A percentile compares a stretch with the other conserved stretches of the same genome.
phyloP scores from a whole-genome alignment of 371 early-diverging fungal genomes.

The Mucor plumbeus region DNA sequence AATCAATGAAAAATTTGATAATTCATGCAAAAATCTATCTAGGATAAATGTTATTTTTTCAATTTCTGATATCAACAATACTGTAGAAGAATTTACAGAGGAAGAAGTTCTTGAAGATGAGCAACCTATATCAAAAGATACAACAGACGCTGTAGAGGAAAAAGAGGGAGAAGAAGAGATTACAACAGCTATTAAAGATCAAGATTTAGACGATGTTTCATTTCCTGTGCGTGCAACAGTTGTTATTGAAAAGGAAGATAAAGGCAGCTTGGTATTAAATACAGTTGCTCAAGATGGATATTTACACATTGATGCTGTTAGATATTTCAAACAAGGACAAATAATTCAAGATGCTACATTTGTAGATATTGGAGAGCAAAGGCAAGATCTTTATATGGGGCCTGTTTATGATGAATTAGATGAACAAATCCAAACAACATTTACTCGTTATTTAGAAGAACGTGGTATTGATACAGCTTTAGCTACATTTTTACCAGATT shows the following conservation, averaged over 20 bases:
- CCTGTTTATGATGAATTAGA: constrained; percentile 37
- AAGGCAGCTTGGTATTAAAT: constrained; percentile 72
- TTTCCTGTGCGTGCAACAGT: constrained; percentile 67
- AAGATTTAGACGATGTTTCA: constrained; percentile 26
- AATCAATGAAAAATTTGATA: not conserved
- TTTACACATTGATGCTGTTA: constrained; percentile 76
- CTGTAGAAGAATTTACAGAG: constrained; percentile 41
- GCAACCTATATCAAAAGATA: not conserved
- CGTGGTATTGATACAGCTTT: constrained; percentile 84
- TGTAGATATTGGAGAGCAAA: constrained; percentile 67
- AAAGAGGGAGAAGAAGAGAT: constrained; percentile 13
- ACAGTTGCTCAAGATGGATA: constrained; percentile 75
- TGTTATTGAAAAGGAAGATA: constrained; percentile 65
- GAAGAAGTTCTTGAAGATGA: constrained; percentile 10
- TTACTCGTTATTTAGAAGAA: constrained; percentile 86
- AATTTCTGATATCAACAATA: constrained; percentile 73
- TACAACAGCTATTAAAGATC: not conserved
- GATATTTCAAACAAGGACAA: constrained; percentile 63
- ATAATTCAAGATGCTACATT: constrained; percentile 63
- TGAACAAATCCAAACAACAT: constrained; percentile 70
- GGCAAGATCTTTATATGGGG: constrained; percentile 37
- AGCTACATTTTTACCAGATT: constrained; percentile 85
- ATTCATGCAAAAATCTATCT: not conserved
- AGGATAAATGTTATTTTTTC: constrained; percentile 79
- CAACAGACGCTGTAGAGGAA: constrained; percentile 1